phyloP scores from a whole-genome alignment of 345 rosid genomes.

The Ceriops tagal region DNA sequence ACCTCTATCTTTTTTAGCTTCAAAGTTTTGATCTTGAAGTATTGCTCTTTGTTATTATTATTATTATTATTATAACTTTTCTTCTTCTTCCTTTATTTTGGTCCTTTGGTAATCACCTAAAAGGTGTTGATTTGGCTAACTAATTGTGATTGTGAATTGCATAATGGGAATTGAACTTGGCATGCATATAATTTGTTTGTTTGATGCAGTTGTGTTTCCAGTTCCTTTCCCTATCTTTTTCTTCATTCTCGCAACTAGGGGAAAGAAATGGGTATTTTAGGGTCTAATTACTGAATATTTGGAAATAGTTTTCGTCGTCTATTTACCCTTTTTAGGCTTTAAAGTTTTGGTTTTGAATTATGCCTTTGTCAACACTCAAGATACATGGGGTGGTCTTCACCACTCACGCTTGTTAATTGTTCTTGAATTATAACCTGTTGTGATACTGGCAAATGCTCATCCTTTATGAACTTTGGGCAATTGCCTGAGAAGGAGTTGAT shows the following conservation, averaged over 20 bases:
- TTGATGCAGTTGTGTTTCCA: no score
- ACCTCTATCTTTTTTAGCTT: no score
- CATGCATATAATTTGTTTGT: neutral
- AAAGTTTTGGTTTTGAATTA: neutral
- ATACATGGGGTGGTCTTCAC: neutral
- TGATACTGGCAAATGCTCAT: neutral
- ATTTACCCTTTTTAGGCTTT: neutral
- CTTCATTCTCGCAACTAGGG: neutral
- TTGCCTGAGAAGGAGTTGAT: neutral
- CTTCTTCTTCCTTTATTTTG: no score
- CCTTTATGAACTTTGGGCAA: no score
- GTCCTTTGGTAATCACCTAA: neutral
- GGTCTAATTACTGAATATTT: neutral
- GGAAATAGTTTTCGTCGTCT: neutral
- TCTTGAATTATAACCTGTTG: neutral
- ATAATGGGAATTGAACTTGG: neutral
- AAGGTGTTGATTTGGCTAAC: neutral
- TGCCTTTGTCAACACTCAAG: neutral
- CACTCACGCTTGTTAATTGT: neutral
- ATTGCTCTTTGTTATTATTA: no score
- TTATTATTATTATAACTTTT: no score
- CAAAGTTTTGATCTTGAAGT: no score
- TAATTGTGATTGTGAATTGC: neutral
- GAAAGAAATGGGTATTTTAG: neutral
- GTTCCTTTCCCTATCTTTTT: no score